These are phyloP conservation scores for Aspergillus aculeatus DNA, from an alignment of 2,329 filamentous ascomycete genomes.

Conservation along the genomic window DNA sequence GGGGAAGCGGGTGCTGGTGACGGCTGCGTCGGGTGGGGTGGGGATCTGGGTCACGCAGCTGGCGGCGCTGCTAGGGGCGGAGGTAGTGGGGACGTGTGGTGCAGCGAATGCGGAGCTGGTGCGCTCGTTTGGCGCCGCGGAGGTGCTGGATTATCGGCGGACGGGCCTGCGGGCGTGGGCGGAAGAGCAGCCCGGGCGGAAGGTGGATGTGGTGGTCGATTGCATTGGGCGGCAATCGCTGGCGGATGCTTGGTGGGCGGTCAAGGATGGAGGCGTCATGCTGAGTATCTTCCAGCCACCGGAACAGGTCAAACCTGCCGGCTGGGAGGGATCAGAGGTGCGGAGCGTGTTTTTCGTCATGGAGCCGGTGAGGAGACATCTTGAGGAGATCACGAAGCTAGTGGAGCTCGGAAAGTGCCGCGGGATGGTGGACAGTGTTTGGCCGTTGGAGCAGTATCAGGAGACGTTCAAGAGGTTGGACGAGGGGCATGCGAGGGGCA, in stretches of 20 bases:
- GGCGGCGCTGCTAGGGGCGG: constrained; percentile 25
- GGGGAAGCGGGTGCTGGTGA: constrained; percentile 46
- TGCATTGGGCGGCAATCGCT: constrained; percentile 44
- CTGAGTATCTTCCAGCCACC: constrained; percentile 44
- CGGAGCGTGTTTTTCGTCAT: constrained; percentile 46
- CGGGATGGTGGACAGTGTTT: constrained; percentile 44
- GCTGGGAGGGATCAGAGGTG: constrained; percentile 22
- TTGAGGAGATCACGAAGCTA: constrained; percentile 39
- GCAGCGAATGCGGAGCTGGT: constrained; percentile 42
- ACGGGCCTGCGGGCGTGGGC: constrained; percentile 31
- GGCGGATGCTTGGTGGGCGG: constrained; percentile 44
- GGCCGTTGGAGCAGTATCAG: constrained; percentile 40
- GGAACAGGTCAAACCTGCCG: constrained; percentile 28
- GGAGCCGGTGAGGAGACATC: constrained; percentile 35
- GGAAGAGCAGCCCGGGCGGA: constrained; percentile 19
- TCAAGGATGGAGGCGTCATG: constrained; percentile 38
- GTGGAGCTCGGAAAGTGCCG: constrained; percentile 40
- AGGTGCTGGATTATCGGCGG: constrained; percentile 43
- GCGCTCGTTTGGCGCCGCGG: constrained; percentile 40
- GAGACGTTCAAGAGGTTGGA: constrained; percentile 42
- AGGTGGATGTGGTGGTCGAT: constrained; percentile 49
- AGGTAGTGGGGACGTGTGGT: constrained; percentile 44
- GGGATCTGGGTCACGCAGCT: constrained; percentile 47
- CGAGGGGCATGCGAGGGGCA: constrained; percentile 44
- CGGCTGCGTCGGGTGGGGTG: constrained; percentile 46